These are phyloP conservation scores for Meyerozyma carpophila DNA, from an alignment of 1,139 yeast species.

Conservation along the genomic window DNA sequence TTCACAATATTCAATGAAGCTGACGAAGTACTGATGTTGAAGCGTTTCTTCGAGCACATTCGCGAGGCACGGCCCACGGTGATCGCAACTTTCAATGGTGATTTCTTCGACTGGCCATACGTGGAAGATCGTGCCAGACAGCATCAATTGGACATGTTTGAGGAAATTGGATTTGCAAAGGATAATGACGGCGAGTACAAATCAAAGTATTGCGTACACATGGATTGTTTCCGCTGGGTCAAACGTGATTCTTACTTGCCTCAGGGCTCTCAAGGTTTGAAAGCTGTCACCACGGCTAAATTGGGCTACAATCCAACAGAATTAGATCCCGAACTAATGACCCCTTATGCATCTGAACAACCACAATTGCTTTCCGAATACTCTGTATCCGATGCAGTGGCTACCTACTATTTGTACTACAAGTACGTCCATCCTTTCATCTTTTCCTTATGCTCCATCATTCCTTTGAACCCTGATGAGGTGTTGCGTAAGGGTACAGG, in stretches of 20 bases:
- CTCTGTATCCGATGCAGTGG: constrained; percentile 99
- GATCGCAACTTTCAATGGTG: constrained; percentile 97
- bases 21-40: constrained; percentile 70
- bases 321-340: constrained; percentile 96
- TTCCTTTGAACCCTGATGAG: constrained; percentile 96
- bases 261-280: constrained; percentile 97
- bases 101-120: constrained; percentile 98
- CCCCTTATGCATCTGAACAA: constrained; percentile 90
- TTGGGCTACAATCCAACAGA: constrained; percentile 96
- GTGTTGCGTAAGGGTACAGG: constrained; percentile 97
- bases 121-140: constrained; percentile 81
- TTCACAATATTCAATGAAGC: constrained; percentile 89
- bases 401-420: constrained; percentile 92
- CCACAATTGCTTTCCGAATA: constrained; percentile 93
- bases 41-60: constrained; percentile 83
- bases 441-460: constrained; percentile 89
- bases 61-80: constrained; percentile 88
- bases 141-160: constrained; percentile 84
- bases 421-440: constrained; percentile 97
- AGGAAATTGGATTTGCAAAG: constrained; percentile 89
- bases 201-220: constrained; percentile 87
- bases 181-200: constrained; percentile 92
- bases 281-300: constrained; percentile 95
- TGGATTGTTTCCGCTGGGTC: constrained; percentile 99
- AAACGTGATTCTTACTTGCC: constrained; percentile 96